Percentiles rank a stretch among this genome's conserved stretches.
Evolutionary conservation across 2,329 filamentous ascomycete species (phyloP).

Genomic region (Pyricularia sp.): DNA sequence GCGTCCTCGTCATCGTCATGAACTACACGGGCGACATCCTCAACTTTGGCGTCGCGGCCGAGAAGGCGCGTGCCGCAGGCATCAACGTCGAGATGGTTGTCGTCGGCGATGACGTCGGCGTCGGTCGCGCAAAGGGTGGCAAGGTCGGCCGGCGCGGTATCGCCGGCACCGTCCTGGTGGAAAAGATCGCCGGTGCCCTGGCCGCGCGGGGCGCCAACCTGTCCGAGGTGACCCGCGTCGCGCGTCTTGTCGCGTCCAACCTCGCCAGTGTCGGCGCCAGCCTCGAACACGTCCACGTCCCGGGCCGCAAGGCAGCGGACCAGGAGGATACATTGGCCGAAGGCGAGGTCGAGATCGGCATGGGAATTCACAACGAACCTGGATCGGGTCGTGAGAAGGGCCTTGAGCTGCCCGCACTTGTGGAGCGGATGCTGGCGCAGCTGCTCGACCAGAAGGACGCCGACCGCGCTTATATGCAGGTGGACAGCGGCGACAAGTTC

Average conservation of each 20-base stretch:
- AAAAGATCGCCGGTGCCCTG: conserved; percentile 78
- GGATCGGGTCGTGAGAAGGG: conserved; percentile 36
- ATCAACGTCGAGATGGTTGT: conserved; percentile 77
- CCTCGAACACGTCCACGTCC: conserved; percentile 84
- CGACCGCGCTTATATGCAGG: conserved; percentile 56
- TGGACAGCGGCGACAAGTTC: conserved; percentile 42
- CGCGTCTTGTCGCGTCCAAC: conserved; percentile 59
- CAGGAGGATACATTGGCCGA: conserved; percentile 42
- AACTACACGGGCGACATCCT: conserved; percentile 87
- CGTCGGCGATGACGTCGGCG: conserved; percentile 83
- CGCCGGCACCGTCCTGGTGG: conserved; percentile 80
- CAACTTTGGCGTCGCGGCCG: conserved; percentile 87
- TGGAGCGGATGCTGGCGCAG: conserved; percentile 56
- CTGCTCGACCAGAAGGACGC: conserved; percentile 52
- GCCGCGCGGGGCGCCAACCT: conserved; percentile 57
- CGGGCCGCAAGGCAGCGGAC: conserved; percentile 46
- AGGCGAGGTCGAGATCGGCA: conserved; percentile 52
- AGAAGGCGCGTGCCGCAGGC: conserved; percentile 76
- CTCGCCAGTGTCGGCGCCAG: conserved; percentile 77
- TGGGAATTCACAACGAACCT: conserved; percentile 67
- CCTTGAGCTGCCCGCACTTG: conserved; percentile 38
- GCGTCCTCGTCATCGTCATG: conserved; percentile 85
- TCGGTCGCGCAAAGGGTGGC: conserved; percentile 68
- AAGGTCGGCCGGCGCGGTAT: conserved; percentile 88
- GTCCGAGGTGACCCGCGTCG: conserved; percentile 59